phyloP scores from a whole-genome alignment of 2,329 filamentous ascomycete genomes.

The Colletotrichum sp. region DNA sequence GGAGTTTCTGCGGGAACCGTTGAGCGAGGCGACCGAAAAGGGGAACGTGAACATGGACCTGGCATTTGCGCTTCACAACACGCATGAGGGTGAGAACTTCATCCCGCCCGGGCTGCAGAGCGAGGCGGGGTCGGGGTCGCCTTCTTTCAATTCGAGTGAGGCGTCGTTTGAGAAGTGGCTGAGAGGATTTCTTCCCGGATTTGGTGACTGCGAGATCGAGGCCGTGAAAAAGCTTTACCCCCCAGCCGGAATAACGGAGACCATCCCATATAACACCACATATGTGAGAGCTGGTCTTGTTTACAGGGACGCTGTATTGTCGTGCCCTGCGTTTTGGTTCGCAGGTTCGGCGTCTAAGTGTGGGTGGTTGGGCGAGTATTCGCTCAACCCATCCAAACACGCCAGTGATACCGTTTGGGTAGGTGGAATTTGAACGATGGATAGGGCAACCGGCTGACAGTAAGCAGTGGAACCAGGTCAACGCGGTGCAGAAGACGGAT shows the following conservation, averaged over 20 bases:
- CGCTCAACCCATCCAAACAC: conserved; percentile 63
- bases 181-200: conserved; percentile 54
- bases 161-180: conserved; percentile 60
- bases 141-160: conserved; percentile 54
- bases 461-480: conserved; percentile 60
- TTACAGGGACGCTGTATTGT: conserved; percentile 62
- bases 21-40: conserved; percentile 47
- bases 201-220: conserved; percentile 44
- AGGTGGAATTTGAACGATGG: conserved; percentile 24
- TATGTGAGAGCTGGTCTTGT: conserved; percentile 60
- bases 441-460: background rate
- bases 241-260: conserved; percentile 48
- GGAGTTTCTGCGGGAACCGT: conserved; percentile 50
- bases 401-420: conserved; percentile 63
- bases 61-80: conserved; percentile 64
- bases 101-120: conserved; percentile 53
- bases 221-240: conserved; percentile 54
- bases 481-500: conserved; percentile 55
- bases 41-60: conserved; percentile 47
- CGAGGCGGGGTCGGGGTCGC: conserved; percentile 31
- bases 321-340: conserved; percentile 66
- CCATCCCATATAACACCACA: conserved; percentile 54
- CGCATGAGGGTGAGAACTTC: conserved; percentile 68
- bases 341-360: conserved; percentile 45
- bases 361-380: conserved; percentile 64